Percentiles rank a stretch among this genome's conserved stretches.
Conservation (phyloP, 768 basidiomycete species). For the Suillus fuscotomentosus region DNA sequence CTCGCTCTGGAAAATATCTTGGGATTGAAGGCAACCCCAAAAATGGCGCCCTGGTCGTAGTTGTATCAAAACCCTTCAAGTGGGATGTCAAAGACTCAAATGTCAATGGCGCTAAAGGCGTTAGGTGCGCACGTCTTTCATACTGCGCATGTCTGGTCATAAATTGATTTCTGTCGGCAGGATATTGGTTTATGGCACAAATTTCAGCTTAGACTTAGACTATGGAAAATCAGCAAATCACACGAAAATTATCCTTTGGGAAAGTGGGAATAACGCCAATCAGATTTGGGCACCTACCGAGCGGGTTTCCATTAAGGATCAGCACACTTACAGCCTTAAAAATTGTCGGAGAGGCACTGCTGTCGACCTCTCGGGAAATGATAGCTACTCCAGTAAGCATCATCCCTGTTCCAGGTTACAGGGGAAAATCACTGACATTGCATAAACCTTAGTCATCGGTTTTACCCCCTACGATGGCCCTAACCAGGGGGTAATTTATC, state of each 20-base stretch:
- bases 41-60: conserved; percentile 43
- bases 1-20: conserved; percentile 41
- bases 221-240: background rate
- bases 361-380: conserved; percentile 54
- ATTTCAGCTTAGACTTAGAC: background rate
- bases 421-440: background rate
- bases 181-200: no score
- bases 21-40: conserved; percentile 25
- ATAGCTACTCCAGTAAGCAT: conserved; percentile 44
- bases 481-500: conserved; percentile 45
- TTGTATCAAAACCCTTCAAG: conserved; percentile 30
- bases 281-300: no score
- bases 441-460: conserved; percentile 45
- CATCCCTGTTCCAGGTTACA: background rate
- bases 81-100: conserved; percentile 53
- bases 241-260: background rate
- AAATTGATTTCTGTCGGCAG: background rate
- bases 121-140: conserved; percentile 37
- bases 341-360: conserved; percentile 53
- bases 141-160: background rate
- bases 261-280: background rate
- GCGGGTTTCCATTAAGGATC: conserved; percentile 24
- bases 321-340: conserved; percentile 43
- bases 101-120: conserved; percentile 32
- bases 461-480: conserved; percentile 38